phyloP scores from a whole-genome alignment of 257 asterid species.

The Phtheirospermum japonicum region DNA sequence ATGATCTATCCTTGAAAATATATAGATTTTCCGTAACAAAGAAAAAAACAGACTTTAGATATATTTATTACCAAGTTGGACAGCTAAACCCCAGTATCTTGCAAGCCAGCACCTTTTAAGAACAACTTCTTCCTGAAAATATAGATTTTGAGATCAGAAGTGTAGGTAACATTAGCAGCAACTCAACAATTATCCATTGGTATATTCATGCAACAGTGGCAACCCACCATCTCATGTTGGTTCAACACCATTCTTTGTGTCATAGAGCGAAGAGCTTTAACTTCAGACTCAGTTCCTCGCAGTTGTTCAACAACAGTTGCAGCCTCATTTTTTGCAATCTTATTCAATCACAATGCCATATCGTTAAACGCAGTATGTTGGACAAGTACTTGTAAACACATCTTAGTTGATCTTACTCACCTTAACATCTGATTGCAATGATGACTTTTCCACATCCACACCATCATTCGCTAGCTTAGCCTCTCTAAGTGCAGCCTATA shows the following conservation, averaged over 20 bases:
- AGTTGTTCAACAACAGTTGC: constrained; percentile 59
- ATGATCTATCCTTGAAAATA: constrained; percentile 7
- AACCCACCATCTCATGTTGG: constrained; percentile 83
- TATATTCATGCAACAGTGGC: constrained; percentile 22
- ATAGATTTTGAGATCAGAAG: constrained; percentile 26
- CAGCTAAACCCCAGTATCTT: constrained; percentile 98
- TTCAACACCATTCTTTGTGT: constrained; percentile 94
- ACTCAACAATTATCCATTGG: constrained; percentile 4
- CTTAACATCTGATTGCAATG: constrained; percentile 65
- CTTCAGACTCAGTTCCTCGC: constrained; percentile 70
- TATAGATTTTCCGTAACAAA: constrained; percentile 11
- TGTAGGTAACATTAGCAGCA: constrained; percentile 15
- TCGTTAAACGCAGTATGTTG: constrained; percentile 29
- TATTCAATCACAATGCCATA: constrained; percentile 32
- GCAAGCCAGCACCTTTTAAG: constrained; percentile 99
- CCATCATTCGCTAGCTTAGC: constrained; percentile 75
- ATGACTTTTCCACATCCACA: constrained; percentile 54
- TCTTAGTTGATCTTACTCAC: constrained; percentile 37
- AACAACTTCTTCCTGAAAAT: constrained; percentile 94
- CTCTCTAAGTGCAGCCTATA: constrained; percentile 91
- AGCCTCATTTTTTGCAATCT: constrained; percentile 75
- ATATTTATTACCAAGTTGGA: constrained; percentile 62
- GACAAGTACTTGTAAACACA: constrained; percentile 20
- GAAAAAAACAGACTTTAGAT: constrained; percentile 14
- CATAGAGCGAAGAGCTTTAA: constrained; percentile 77